phyloP scores from a whole-genome alignment of 2,329 filamentous ascomycete species.

The Ceratocystis papillata region DNA sequence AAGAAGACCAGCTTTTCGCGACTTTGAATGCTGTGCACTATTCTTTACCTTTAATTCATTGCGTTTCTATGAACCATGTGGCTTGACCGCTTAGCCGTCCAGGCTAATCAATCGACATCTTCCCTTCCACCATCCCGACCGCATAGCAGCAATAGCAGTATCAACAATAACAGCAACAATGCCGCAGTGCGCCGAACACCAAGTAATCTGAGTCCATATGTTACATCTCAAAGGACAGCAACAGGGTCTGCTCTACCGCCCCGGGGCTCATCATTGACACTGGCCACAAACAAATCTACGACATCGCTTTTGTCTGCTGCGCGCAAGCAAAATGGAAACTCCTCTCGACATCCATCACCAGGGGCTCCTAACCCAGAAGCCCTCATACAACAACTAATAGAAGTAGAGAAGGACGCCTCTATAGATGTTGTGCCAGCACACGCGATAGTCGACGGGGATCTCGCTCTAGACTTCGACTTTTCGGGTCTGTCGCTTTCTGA shows the following conservation, averaged over 20 bases:
- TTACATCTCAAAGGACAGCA: conserved; percentile 55
- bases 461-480: conserved; percentile 66
- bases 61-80: conserved; percentile 52
- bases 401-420: conserved; percentile 15
- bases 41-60: conserved; percentile 1
- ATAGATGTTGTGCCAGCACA: conserved; percentile 45
- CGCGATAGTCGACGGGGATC: conserved; percentile 36
- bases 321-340: conserved; percentile 56
- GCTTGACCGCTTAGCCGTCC: conserved; percentile 74
- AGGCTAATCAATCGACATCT: conserved; percentile 43
- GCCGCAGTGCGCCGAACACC: conserved; percentile 60
- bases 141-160: conserved; percentile 16
- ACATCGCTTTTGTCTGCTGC: conserved; percentile 59
- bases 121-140: conserved; percentile 37
- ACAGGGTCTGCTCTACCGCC: conserved; percentile 30
- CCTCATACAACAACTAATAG: conserved; percentile 19
- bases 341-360: conserved; percentile 40
- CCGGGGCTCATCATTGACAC: conserved; percentile 61
- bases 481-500: conserved; percentile 64
- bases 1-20: neutral
- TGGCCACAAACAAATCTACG: conserved; percentile 66
- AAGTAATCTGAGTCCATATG: conserved; percentile 53
- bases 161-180: conserved; percentile 32
- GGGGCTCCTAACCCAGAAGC: conserved; percentile 18
- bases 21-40: neutral